These are phyloP conservation scores for Alternaria gansuensis DNA, from an alignment of 2,329 filamentous ascomycete genomes.

Conservation along the genomic window DNA sequence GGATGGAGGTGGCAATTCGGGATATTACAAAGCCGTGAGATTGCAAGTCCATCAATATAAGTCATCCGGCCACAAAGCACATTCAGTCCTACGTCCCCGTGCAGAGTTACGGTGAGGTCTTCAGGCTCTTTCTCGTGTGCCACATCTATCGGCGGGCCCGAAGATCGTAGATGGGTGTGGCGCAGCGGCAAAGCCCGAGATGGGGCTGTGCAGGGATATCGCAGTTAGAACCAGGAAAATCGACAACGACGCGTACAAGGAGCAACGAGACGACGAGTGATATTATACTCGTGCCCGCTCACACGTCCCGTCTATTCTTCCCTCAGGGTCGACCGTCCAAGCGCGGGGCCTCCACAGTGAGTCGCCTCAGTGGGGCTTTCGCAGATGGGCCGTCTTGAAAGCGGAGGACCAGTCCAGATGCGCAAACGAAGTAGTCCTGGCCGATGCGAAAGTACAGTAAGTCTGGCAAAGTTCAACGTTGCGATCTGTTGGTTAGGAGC, in stretches of 20 bases:
- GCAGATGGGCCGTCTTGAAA: constrained; percentile 39
- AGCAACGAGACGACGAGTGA: constrained; percentile 35
- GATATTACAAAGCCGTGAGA: constrained; percentile 40
- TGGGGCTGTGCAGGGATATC: constrained; percentile 46
- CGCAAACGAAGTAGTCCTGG: constrained; percentile 30
- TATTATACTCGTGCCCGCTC: constrained; percentile 43
- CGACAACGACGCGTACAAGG: constrained; percentile 38
- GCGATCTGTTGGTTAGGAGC: constrained; percentile 41
- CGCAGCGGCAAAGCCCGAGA: constrained; percentile 44
- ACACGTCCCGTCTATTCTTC: constrained; percentile 38
- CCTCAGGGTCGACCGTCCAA: constrained; percentile 40
- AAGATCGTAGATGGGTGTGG: constrained; percentile 34
- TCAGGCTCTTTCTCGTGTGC: constrained; percentile 34
- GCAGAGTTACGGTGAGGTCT: constrained; percentile 45
- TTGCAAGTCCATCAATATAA: constrained; percentile 46
- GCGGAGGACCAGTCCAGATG: constrained; percentile 34
- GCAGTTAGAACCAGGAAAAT: constrained; percentile 32
- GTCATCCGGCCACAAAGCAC: constrained; percentile 37
- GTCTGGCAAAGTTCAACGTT: constrained; percentile 24
- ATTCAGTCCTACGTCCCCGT: constrained; percentile 35
- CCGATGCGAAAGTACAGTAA: constrained; percentile 25
- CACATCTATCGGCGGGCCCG: constrained; percentile 44
- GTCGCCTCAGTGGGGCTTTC: constrained; percentile 46
- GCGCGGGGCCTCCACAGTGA: constrained; percentile 42
- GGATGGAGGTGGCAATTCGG: constrained; percentile 48